These are phyloP conservation scores for Dovyalis caffra DNA, from an alignment of 345 rosid genomes.

Conservation along the genomic window DNA sequence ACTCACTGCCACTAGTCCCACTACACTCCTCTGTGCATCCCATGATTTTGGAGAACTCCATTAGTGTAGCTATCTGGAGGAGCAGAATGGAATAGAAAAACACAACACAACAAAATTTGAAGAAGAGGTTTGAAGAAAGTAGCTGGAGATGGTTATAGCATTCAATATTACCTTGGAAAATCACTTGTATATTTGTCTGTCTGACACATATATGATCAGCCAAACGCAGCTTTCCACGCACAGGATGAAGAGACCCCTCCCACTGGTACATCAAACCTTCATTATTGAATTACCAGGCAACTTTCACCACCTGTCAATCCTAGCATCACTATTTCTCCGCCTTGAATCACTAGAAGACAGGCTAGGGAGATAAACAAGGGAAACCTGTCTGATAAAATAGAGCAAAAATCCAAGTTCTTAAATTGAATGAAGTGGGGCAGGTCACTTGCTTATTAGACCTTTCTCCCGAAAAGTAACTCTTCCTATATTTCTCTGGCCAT, in stretches of 20 bases:
- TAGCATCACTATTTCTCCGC: slow-evolving; percentile 43
- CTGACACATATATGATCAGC: neutral
- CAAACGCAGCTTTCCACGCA: slow-evolving; percentile 12
- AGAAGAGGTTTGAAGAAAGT: slow-evolving; percentile 5
- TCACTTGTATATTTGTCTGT: slow-evolving; percentile 14
- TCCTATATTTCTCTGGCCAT: slow-evolving; percentile 25
- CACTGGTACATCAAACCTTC: slow-evolving; percentile 28
- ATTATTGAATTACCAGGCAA: slow-evolving; percentile 43
- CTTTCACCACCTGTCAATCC: slow-evolving; percentile 47
- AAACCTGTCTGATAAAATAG: slow-evolving; percentile 21
- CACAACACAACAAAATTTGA: slow-evolving; percentile 22
- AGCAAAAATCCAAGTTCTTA: slow-evolving; percentile 12
- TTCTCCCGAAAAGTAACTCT: slow-evolving; percentile 17
- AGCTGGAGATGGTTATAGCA: slow-evolving; percentile 1
- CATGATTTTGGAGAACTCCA: slow-evolving; percentile 47
- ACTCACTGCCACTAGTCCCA: slow-evolving; percentile 41
- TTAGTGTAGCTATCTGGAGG: slow-evolving; percentile 22
- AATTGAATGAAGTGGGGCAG: slow-evolving; percentile 13
- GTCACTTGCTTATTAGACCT: slow-evolving; percentile 7
- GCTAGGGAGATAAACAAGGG: slow-evolving; percentile 43
- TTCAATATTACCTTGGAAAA: neutral
- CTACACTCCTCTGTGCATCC: slow-evolving; percentile 38
- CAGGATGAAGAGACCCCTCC: slow-evolving; percentile 17
- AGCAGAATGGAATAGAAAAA: slow-evolving; percentile 11
- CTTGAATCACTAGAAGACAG: slow-evolving; percentile 49